phyloP scores from a whole-genome alignment of 768 basidiomycete species.

The Russula foetens region DNA sequence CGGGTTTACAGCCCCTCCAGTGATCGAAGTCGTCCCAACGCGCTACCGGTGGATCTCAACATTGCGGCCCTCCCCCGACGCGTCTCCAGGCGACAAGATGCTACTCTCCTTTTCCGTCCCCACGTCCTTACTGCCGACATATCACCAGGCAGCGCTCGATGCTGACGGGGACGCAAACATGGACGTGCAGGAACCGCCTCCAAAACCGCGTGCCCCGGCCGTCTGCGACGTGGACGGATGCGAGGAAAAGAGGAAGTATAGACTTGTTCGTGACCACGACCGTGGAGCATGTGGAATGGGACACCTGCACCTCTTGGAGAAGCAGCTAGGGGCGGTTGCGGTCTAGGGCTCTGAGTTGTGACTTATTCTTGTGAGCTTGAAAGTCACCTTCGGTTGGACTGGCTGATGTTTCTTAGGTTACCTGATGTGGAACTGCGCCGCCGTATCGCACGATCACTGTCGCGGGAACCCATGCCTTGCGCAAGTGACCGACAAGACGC shows the following conservation, averaged over 20 bases:
- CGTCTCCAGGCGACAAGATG: constrained; percentile 27
- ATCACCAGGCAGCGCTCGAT: constrained; percentile 7
- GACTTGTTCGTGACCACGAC: constrained; percentile 54
- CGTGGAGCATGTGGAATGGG: constrained; percentile 59
- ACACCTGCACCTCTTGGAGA: constrained; percentile 52
- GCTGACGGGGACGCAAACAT: constrained; percentile 10
- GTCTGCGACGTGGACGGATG: constrained; percentile 56
- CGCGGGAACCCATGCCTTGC: background rate
- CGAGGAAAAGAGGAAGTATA: constrained; percentile 47
- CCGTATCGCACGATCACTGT: too few relatives aligned
- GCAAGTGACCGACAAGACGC: background rate
- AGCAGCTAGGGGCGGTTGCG: background rate
- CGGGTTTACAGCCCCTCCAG: constrained; percentile 28
- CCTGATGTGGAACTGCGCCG: background rate
- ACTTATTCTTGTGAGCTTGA: background rate
- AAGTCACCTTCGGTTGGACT: background rate
- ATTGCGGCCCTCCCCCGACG: constrained; percentile 25
- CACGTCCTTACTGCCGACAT: constrained; percentile 22
- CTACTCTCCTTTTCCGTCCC: constrained; percentile 50
- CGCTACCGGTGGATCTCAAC: constrained; percentile 73
- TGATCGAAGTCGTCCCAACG: constrained; percentile 32
- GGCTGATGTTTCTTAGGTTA: background rate
- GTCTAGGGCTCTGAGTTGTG: background rate
- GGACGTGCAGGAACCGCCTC: constrained; percentile 10
- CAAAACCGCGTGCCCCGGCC: background rate